A percentile compares a stretch with the other conserved stretches of the same genome.
Evolutionary conservation across 257 asterid genomes (phyloP).

Genomic region (Fraxinus quadrangulata): DNA sequence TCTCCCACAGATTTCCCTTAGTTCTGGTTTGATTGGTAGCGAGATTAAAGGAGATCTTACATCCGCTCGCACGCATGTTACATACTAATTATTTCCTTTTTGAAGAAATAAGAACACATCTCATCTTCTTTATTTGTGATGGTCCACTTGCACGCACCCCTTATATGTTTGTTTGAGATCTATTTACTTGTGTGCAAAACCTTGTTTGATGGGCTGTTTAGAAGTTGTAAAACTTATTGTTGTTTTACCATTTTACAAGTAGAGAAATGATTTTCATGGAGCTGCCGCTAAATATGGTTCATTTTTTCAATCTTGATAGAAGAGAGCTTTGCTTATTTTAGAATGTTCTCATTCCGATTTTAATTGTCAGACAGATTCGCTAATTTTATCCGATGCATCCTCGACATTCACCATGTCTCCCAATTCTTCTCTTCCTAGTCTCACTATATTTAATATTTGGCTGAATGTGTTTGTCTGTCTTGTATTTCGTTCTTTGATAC

Average conservation of each 20-base stretch:
- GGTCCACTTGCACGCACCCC: conserved; percentile 18
- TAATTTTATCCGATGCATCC: conserved; percentile 9
- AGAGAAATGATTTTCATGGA: conserved; percentile 1
- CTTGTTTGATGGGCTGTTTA: conserved; percentile 12
- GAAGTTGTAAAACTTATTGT: conserved; percentile 13
- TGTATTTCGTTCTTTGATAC: conserved; percentile 26
- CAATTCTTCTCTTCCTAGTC: conserved; percentile 12
- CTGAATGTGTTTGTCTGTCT: conserved; percentile 8
- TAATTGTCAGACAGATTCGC: neutral
- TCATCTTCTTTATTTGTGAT: neutral
- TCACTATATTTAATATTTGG: conserved; percentile 7
- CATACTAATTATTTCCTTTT: neutral
- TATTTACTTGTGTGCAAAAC: neutral
- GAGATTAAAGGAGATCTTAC: neutral
- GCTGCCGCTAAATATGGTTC: neutral
- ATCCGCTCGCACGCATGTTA: neutral
- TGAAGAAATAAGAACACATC: neutral
- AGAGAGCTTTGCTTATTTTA: conserved; percentile 6
- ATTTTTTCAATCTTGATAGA: neutral
- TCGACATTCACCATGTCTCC: conserved; percentile 11
- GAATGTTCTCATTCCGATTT: neutral
- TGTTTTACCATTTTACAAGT: conserved; percentile 10
- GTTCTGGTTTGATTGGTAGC: neutral
- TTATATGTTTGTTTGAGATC: neutral
- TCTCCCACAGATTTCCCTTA: neutral